Conservation (phyloP, 164 flowering plant genomes). For the Saururus chinensis region DNA sequence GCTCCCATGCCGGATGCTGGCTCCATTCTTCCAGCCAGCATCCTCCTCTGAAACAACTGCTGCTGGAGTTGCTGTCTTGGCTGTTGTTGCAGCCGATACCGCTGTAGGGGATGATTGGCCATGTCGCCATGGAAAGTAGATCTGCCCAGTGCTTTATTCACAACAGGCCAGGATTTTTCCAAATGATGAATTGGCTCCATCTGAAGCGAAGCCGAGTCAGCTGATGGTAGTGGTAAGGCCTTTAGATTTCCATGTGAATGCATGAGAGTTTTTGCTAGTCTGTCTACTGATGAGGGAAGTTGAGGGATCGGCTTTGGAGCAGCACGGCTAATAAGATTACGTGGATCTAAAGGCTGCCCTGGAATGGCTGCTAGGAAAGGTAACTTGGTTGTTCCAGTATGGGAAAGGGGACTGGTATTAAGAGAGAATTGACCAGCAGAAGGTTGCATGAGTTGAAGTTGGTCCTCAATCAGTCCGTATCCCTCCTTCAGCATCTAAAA, state of each 20-base stretch:
- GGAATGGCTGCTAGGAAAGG: too few relatives aligned
- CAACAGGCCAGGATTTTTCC: neutral
- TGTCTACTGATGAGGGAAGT: too few relatives aligned
- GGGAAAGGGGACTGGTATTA: too few relatives aligned
- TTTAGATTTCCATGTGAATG: slow-evolving; percentile 15
- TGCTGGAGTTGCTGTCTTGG: slow-evolving; percentile 10
- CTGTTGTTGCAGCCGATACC: slow-evolving; percentile 12
- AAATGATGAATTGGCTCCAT: neutral
- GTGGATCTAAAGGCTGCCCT: too few relatives aligned
- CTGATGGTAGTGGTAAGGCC: neutral
- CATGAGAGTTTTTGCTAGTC: slow-evolving; percentile 31
- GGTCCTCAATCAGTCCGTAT: too few relatives aligned
- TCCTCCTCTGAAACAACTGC: slow-evolving; percentile 7
- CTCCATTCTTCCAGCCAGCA: too few relatives aligned
- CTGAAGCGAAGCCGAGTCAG: neutral
- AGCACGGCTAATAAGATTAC: too few relatives aligned
- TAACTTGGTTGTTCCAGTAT: too few relatives aligned
- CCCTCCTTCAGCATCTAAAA: too few relatives aligned
- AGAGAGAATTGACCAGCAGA: too few relatives aligned
- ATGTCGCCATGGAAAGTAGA: slow-evolving; percentile 1
- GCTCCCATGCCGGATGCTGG: slow-evolving; percentile 1
- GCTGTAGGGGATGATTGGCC: slow-evolving; percentile 3
- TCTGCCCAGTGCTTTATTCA: neutral
- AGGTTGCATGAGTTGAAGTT: too few relatives aligned
- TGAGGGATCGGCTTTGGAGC: too few relatives aligned